Evolutionary conservation across 805 yeast species (phyloP).

Genomic region (Saccharomycopsis fermentans): DNA sequence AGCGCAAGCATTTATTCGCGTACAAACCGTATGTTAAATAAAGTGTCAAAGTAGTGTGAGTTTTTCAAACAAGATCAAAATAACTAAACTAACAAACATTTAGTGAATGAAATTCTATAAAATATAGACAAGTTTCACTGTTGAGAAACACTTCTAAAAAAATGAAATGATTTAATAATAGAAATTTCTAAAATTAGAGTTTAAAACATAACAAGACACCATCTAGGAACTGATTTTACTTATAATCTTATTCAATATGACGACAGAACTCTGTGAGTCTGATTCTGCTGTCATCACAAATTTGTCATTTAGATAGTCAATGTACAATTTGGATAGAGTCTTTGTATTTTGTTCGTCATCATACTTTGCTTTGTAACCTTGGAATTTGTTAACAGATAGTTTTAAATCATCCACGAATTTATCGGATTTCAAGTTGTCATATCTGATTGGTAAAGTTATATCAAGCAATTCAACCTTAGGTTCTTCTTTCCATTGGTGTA

Average conservation of each 20-base stretch:
- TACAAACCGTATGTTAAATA: too few relatives aligned
- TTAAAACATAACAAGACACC: not conserved
- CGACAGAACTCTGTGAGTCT: conserved; percentile 12
- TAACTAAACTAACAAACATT: too few relatives aligned
- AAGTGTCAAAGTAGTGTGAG: too few relatives aligned
- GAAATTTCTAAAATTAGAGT: too few relatives aligned
- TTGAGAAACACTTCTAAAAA: too few relatives aligned
- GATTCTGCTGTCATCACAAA: conserved; percentile 13
- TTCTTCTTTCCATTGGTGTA: conserved; percentile 31
- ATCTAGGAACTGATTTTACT: conserved; percentile 19
- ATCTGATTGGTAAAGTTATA: conserved; percentile 59
- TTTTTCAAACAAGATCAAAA: too few relatives aligned
- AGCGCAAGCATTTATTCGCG: too few relatives aligned
- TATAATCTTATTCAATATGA: conserved; percentile 25
- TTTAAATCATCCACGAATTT: conserved; percentile 52
- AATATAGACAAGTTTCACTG: too few relatives aligned
- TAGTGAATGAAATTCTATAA: too few relatives aligned
- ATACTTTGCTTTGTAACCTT: conserved; percentile 40
- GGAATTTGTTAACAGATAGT: conserved; percentile 58
- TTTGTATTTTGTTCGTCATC: conserved; percentile 21
- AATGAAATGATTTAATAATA: too few relatives aligned
- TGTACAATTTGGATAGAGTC: conserved; percentile 30
- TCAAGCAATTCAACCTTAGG: conserved; percentile 38
- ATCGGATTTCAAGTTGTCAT: conserved; percentile 29
- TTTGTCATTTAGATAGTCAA: conserved; percentile 23